Conservation (phyloP, 2,329 filamentous ascomycete species). For the Graphilbum fragrans region DNA sequence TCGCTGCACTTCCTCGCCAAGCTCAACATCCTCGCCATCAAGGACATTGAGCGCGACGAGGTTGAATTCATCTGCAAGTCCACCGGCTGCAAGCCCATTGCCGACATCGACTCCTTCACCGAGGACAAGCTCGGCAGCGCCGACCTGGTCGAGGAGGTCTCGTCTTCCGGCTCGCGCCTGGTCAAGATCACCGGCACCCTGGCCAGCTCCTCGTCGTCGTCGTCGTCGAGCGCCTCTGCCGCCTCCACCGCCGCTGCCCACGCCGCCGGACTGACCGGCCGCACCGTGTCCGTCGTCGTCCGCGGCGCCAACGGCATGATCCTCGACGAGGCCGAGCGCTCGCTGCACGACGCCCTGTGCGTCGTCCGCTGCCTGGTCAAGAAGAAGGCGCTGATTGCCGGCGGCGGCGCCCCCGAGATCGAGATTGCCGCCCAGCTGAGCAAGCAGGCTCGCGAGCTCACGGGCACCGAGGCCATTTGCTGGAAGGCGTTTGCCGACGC, state of each 20-base stretch:
- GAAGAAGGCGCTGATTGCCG: slow-evolving; percentile 98
- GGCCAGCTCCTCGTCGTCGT: slow-evolving; percentile 2
- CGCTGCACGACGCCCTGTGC: slow-evolving; percentile 92
- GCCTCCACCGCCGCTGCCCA: slow-evolving; percentile 17
- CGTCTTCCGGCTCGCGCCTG: slow-evolving; percentile 77
- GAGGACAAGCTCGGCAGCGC: slow-evolving; percentile 95
- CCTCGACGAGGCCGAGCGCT: slow-evolving; percentile 92
- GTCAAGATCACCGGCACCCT: slow-evolving; percentile 84
- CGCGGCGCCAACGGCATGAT: slow-evolving; percentile 91
- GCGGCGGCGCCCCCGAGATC: slow-evolving; percentile 91
- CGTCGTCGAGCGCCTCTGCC: neutral
- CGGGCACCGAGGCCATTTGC: slow-evolving; percentile 92
- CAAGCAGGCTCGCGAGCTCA: slow-evolving; percentile 68
- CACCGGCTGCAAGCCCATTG: slow-evolving; percentile 96
- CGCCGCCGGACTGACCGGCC: slow-evolving; percentile 39
- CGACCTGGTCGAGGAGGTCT: slow-evolving; percentile 85
- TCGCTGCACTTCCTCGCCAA: slow-evolving; percentile 96
- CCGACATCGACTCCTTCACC: slow-evolving; percentile 95
- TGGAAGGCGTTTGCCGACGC: slow-evolving; percentile 99
- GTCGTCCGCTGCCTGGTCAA: slow-evolving; percentile 96
- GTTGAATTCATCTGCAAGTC: slow-evolving; percentile 99
- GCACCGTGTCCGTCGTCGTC: slow-evolving; percentile 90
- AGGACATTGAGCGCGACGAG: slow-evolving; percentile 97
- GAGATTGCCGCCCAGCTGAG: slow-evolving; percentile 84
- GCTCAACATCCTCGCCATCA: slow-evolving; percentile 87